Percentiles rank a stretch among this genome's conserved stretches.
Evolutionary conservation across 139 green algal species (phyloP).

Genomic region (Chlamydomonas schloesseri): DNA sequence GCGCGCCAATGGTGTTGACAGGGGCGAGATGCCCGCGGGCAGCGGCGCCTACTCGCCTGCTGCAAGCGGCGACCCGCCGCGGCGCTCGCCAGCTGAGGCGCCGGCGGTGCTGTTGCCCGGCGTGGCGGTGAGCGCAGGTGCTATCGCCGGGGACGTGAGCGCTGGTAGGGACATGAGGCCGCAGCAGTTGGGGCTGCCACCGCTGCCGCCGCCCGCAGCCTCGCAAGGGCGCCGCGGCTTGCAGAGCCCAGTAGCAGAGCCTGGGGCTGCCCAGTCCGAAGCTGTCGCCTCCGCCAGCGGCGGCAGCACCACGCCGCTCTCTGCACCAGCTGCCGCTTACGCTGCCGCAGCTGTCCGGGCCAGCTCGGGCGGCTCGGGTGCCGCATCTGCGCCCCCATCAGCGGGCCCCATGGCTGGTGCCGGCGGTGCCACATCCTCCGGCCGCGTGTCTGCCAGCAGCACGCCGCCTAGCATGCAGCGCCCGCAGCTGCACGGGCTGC

Average conservation of each 20-base stretch:
- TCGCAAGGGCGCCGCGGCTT: neutral
- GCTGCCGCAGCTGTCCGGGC: too few species aligned
- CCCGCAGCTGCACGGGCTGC: neutral
- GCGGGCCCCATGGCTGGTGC: too few species aligned
- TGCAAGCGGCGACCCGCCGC: too few species aligned
- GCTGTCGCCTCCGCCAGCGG: neutral
- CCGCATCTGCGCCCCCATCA: too few species aligned
- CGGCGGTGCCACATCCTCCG: neutral
- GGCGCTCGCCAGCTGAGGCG: neutral
- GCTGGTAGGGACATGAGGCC: neutral
- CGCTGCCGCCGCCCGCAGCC: neutral
- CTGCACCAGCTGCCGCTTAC: too few species aligned
- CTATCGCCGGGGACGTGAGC: neutral
- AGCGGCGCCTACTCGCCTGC: neutral
- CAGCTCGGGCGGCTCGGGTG: too few species aligned
- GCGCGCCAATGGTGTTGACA: too few species aligned
- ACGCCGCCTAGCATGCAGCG: slow-evolving; percentile 1
- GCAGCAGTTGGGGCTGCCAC: neutral
- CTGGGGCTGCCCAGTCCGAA: neutral
- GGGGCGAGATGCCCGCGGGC: too few species aligned
- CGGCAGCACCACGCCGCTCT: neutral
- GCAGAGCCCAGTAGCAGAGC: neutral
- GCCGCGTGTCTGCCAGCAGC: neutral
- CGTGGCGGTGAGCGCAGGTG: neutral
- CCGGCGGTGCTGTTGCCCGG: neutral